These are phyloP conservation scores for Fusarium incarnatum DNA, from an alignment of 2,329 filamentous ascomycete species.

Conservation along the genomic window DNA sequence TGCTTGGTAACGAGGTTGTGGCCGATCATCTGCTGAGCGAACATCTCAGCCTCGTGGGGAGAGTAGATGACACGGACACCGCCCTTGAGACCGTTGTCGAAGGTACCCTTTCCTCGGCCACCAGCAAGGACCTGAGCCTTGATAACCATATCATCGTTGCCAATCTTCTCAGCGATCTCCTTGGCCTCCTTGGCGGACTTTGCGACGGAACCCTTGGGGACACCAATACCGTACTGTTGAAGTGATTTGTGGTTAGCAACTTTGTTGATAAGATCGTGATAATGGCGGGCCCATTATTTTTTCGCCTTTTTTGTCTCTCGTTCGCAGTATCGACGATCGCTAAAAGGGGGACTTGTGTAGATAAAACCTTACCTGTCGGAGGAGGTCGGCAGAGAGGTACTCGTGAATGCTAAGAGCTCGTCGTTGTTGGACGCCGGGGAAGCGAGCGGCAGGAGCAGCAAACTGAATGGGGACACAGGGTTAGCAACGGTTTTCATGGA, in stretches of 20 bases:
- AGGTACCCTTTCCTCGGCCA: constrained; percentile 96
- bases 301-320: background rate
- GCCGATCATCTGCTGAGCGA: constrained; percentile 99
- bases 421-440: constrained; percentile 80
- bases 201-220: constrained; percentile 90
- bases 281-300: constrained; percentile 19
- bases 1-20: constrained; percentile 99
- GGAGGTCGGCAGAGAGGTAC: constrained; percentile 93
- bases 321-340: constrained; percentile 28
- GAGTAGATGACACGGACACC: constrained; percentile 99
- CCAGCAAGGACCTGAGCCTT: constrained; percentile 99
- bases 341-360: constrained; percentile 20
- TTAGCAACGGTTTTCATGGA: constrained; percentile 22
- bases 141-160: constrained; percentile 97
- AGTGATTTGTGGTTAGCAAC: constrained; percentile 38
- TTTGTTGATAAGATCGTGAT: constrained; percentile 10
- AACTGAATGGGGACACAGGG: constrained; percentile 40
- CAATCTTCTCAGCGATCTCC: constrained; percentile 88
- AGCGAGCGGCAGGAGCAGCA: constrained; percentile 62
- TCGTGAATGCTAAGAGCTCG: constrained; percentile 97
- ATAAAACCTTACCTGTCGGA: constrained; percentile 71
- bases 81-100: constrained; percentile 98
- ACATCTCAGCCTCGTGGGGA: constrained; percentile 95
- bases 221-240: constrained; percentile 88
- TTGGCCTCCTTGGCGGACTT: constrained; percentile 88